A percentile compares a stretch with the other conserved stretches of the same genome.
Conservation (phyloP, 805 yeast genomes). For the Sungouiella thailandica region DNA sequence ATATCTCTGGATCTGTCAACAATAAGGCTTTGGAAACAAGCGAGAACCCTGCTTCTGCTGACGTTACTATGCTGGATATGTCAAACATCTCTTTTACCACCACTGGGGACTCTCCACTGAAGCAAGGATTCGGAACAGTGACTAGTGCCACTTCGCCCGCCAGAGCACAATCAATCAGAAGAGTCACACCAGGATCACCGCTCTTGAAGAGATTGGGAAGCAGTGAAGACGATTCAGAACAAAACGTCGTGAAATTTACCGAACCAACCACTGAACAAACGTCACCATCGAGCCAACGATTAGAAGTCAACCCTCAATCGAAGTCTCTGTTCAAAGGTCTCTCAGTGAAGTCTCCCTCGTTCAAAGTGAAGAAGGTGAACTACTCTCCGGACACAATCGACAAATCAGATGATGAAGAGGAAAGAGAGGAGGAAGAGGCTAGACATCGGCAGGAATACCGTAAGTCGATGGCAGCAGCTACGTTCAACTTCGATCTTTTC, state of each 20-base stretch:
- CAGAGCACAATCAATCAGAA: not conserved
- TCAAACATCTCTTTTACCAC: not conserved
- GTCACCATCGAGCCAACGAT: no score
- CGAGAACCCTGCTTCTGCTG: not conserved
- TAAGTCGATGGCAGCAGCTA: slow-evolving; percentile 46
- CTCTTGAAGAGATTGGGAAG: not conserved
- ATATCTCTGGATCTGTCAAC: no score
- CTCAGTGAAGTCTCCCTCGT: slow-evolving; percentile 6
- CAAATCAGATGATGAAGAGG: slow-evolving; percentile 14
- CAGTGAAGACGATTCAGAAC: no score
- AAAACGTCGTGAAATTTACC: not conserved
- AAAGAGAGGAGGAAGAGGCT: slow-evolving; percentile 28
- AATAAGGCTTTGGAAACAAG: no score
- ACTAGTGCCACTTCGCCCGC: not conserved
- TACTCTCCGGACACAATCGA: slow-evolving; percentile 7
- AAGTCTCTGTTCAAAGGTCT: not conserved
- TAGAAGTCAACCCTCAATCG: no score
- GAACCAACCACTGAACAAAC: not conserved
- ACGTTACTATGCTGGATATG: not conserved
- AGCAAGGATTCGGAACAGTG: no score
- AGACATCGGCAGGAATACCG: slow-evolving; percentile 42
- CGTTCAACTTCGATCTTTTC: slow-evolving; percentile 68
- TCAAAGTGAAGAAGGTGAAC: slow-evolving; percentile 14
- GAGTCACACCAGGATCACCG: not conserved
- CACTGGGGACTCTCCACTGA: not conserved